Evolutionary conservation across 257 asterid species (phyloP), one percentile per base, ranked within the genome.

Genomic region (Craterostigma plantagineum): DNA sequence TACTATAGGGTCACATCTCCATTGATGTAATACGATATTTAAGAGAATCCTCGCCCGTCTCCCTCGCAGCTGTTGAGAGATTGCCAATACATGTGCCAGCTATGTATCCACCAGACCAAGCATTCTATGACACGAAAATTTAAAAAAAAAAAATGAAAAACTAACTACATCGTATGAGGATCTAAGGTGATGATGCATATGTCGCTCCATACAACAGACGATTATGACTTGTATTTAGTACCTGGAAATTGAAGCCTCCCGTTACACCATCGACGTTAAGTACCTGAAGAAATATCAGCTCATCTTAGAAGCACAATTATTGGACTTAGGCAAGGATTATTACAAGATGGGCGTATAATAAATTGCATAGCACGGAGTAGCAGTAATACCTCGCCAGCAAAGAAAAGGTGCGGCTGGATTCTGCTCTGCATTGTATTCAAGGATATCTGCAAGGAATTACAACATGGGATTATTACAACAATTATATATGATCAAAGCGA

Each of bases 181-280:
- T n/a, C n/a, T n/a, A n/a, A n/a, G n/a, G n/a, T n/a, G n/a, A n/a
- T n/a, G n/a, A n/a, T n/a, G n/a, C n/a, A n/a, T n/a, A n/a, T n/a
- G n/a, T n/a, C n/a, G n/a, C n/a, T n/a, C n/a, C n/a, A n/a, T n/a
- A n/a, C n/a, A n/a, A n/a, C n/a, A n/a, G n/a, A n/a, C n/a, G n/a
- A n/a, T n/a, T n/a, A n/a, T n/a, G n/a, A n/a, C n/a, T n/a, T n/a
- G n/a, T 11, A 40, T 7, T 41, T 48, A 14, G 49, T 67, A 77
- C 96, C 96, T 85, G 96, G 54, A 85, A 85, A 69, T 85, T 85
- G 70, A 85, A 85, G 43, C 96, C 96, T 50, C 96, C 96, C 33
- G 96, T 85, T 47, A 85, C 58, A 27, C 96, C 96, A 17, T 81
- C 96, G 15, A 77, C 52, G 56, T 85, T 71, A 52, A 85, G 60